Evolutionary conservation across 495 filamentous ascomycete genomes (phyloP), one percentile per base, ranked within the genome.

Genomic region (Durotheca rogersii): DNA sequence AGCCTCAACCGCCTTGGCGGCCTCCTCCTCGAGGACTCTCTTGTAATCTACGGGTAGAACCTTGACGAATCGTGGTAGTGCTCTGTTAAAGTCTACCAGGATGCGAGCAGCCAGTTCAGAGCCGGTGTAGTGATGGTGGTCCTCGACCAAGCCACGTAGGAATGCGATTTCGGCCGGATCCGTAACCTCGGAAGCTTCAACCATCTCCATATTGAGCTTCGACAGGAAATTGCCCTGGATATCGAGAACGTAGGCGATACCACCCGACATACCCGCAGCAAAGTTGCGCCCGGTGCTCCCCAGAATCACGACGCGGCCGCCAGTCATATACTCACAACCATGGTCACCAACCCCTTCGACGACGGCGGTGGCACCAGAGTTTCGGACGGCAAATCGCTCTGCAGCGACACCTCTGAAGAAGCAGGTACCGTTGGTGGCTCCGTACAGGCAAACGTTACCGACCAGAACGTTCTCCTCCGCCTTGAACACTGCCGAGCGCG

Each of bases 251-350:
- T 99, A 99, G 25, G 94, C 92, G 72, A 99, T 97, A 74, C 93
- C 93, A 60, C 93, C 93, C 61, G 91, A 97, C 93, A 99, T 99
- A 75, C 93, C 93, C 48, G 93, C 93, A 62, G 94, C 93, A 62
- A 99, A 99, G 79, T 99, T 99, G 54, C 93, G 93, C n/a, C 93
- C 93, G 61, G 89, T 96, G 61, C 85, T 82, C 48, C 93, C 93
- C 35, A 99, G 78, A 51, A 94, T 77, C 48, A 99, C 74, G 29
- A 97, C 82, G 66, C 94, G 89, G 64, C 93, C 93, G 63, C 93
- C 93, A 50, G 93, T 98, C 93, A 99, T 99, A 80, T 99, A 99
- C 75, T 99, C 93, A 66, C 92, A 97, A 37, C 92, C 90, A 66
- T 99, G 93, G 67, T 99, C 93, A 76, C 93, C 93, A 43, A 95